Evolutionary conservation across 2,329 filamentous ascomycete species (phyloP).

Genomic region (Fonsecaea pedrosoi): DNA sequence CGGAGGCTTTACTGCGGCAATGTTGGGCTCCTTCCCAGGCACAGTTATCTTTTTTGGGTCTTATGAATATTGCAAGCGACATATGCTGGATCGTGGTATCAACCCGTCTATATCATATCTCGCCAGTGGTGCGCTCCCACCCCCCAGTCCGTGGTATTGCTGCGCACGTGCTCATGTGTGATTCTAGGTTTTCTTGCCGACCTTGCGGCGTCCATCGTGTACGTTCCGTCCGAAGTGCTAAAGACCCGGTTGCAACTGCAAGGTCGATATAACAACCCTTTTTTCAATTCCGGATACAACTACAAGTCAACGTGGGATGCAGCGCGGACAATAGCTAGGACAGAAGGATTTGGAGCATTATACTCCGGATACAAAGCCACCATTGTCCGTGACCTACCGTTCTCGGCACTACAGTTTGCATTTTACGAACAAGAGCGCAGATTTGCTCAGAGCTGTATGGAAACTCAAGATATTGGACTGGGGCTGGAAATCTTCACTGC

Average conservation of each 20-base stretch:
- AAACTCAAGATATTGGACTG: slow-evolving; percentile 82
- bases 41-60: slow-evolving; percentile 95
- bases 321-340: slow-evolving; percentile 78
- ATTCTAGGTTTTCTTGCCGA: slow-evolving; percentile 80
- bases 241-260: slow-evolving; percentile 97
- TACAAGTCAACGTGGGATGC: slow-evolving; percentile 87
- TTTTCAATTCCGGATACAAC: slow-evolving; percentile 94
- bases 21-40: slow-evolving; percentile 89
- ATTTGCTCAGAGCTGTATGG: slow-evolving; percentile 78
- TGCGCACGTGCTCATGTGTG: slow-evolving; percentile 35
- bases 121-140: slow-evolving; percentile 68
- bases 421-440: slow-evolving; percentile 95
- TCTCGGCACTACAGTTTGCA: slow-evolving; percentile 94
- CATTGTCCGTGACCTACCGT: slow-evolving; percentile 90
- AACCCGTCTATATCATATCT: slow-evolving; percentile 86
- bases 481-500: slow-evolving; percentile 87
- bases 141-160: not conserved
- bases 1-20: slow-evolving; percentile 88
- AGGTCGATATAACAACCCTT: slow-evolving; percentile 92
- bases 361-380: slow-evolving; percentile 99
- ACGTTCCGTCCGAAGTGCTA: slow-evolving; percentile 95
- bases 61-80: slow-evolving; percentile 93
- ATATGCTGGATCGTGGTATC: slow-evolving; percentile 83
- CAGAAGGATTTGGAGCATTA: slow-evolving; percentile 82
- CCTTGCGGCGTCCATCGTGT: slow-evolving; percentile 86